Conservation (phyloP, 352 stramenopile genomes). For the Stephanocyclus meneghinianus region DNA sequence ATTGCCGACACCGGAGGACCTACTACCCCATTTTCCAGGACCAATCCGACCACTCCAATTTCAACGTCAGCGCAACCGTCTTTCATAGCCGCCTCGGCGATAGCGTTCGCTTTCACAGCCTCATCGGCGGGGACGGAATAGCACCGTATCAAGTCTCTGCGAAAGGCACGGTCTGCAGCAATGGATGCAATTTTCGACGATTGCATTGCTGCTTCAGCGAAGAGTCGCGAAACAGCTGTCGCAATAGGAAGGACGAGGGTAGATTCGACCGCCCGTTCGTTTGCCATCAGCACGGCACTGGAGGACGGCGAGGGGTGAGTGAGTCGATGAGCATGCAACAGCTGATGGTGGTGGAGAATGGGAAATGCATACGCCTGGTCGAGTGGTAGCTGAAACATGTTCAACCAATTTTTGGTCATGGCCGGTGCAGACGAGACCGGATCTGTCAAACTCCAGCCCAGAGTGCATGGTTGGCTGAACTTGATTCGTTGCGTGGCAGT, state of each 20-base stretch:
- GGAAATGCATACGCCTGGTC: slow-evolving; percentile 71
- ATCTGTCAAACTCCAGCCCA: slow-evolving; percentile 75
- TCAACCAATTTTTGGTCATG: slow-evolving; percentile 23
- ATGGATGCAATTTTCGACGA: slow-evolving; percentile 57
- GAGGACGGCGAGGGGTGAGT: not conserved
- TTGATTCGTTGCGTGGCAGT: slow-evolving; percentile 58
- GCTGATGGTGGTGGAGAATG: slow-evolving; percentile 8
- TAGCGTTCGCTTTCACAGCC: slow-evolving; percentile 8
- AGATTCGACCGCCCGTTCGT: slow-evolving; percentile 70
- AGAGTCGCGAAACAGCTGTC: slow-evolving; percentile 56
- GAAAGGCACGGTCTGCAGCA: slow-evolving; percentile 25
- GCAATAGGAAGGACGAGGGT: slow-evolving; percentile 71
- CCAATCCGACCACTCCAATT: slow-evolving; percentile 42
- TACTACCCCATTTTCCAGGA: slow-evolving; percentile 3
- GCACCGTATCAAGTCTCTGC: slow-evolving; percentile 13
- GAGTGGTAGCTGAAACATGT: slow-evolving; percentile 69
- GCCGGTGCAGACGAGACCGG: slow-evolving; percentile 35
- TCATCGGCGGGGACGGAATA: slow-evolving; percentile 14
- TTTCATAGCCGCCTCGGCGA: slow-evolving; percentile 29
- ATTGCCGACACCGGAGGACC: slow-evolving; percentile 23
- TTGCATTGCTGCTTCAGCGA: slow-evolving; percentile 39
- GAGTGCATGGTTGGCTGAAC: slow-evolving; percentile 49
- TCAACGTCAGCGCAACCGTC: slow-evolving; percentile 37
- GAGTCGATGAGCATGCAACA: not conserved
- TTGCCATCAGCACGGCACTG: slow-evolving; percentile 49